Evolutionary conservation across 352 stramenopile genomes (phyloP), one percentile per base, ranked within the genome.

Genomic region (Pythium aquatile): DNA sequence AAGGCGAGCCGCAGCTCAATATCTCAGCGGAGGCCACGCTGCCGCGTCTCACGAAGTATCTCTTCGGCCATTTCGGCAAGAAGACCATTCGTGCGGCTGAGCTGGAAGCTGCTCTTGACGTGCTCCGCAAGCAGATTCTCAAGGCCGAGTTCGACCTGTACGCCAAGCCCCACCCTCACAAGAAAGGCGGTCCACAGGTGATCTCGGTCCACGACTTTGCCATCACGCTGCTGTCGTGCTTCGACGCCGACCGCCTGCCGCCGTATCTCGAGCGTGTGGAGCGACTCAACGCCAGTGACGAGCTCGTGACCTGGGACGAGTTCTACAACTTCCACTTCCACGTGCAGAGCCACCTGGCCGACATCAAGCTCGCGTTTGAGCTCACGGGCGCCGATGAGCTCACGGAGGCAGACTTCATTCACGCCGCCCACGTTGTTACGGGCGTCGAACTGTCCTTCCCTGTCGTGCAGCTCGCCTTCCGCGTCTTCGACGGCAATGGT

Each of bases 191-290:
- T 13, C 44, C 76, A 35, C 56, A 70, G 20, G 77, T 71, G 33
- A 76, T 93, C 54, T 90, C 81, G 10, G 78, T 93, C 3, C 81
- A 93, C 52, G 84, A 93, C 70, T 93, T 91, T 55, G 82, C 84
- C 16, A 73, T 91, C 49, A 90, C 84, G 58, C 70, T 93, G 42
- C 71, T 93, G 14, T 90, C 81, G 58, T 77, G 79, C 69, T 88
- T 90, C 42, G 82, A 91, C 40, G 80, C 84, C 16, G 78, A 91
- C 24, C 83, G 84, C 47, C 58, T 93, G 30, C 68, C 74, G 4
- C 70, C 76, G 8, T 85, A 81, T 55, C 59, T 93, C 7, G 76
- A 87, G 28, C 82, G 82, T 8, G 74, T 90, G 24, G 76, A 88
- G n/a, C 53, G 49, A 26, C 72, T 93, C 44, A 74, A 77, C 54